Percentiles rank a stretch among this genome's conserved stretches.
Evolutionary conservation across 179 eudicot genomes (phyloP).

Genomic region (Actinidia arguta): DNA sequence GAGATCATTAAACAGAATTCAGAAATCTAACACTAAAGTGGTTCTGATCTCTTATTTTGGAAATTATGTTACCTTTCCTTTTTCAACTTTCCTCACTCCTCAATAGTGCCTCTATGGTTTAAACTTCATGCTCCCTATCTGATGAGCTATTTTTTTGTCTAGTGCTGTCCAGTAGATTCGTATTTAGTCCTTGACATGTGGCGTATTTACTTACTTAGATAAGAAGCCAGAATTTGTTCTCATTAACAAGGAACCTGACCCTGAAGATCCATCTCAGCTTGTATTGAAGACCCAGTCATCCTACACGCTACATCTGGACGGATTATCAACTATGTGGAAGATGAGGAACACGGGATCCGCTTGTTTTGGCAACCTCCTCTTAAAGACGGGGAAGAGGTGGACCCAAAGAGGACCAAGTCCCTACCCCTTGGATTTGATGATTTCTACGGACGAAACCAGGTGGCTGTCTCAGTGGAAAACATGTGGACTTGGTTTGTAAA

Average conservation of each 20-base stretch:
- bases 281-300: slow-evolving; percentile 82
- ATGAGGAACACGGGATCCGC: slow-evolving; percentile 83
- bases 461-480: slow-evolving; percentile 30
- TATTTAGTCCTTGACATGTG: background rate
- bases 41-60: background rate
- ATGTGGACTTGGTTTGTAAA: slow-evolving; percentile 46
- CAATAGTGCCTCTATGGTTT: background rate
- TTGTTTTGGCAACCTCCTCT: slow-evolving; percentile 83
- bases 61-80: background rate
- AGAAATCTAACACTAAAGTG: background rate
- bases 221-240: slow-evolving; percentile 69
- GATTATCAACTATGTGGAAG: slow-evolving; percentile 75
- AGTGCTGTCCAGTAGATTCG: background rate
- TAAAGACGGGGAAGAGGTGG: slow-evolving; percentile 66
- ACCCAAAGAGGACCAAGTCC: slow-evolving; percentile 63
- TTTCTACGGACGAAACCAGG: slow-evolving; percentile 59
- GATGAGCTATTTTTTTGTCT: background rate
- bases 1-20: background rate
- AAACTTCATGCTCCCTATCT: background rate
- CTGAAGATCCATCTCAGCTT: slow-evolving; percentile 77
- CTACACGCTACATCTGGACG: slow-evolving; percentile 84
- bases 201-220: slow-evolving; percentile 43
- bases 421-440: slow-evolving; percentile 90
- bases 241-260: slow-evolving; percentile 85
- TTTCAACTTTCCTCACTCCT: background rate